These are phyloP conservation scores for Mrakia hoshinonis DNA, from an alignment of 768 basidiomycete species.

Conservation along the genomic window DNA sequence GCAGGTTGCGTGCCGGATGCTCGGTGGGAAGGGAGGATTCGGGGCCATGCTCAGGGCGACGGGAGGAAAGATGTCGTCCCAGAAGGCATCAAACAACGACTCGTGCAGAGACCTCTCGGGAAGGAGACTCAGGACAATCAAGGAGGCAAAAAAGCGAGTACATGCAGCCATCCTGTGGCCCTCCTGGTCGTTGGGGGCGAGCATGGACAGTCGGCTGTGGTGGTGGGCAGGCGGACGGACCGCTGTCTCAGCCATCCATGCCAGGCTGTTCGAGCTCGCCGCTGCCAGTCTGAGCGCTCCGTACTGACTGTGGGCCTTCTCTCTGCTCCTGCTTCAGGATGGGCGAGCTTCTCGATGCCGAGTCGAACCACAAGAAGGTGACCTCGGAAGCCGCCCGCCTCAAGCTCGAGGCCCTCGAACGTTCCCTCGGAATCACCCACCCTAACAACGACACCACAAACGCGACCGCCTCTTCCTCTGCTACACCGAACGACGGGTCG, in stretches of 20 bases:
- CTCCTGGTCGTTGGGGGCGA: neutral
- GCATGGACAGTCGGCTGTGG: neutral
- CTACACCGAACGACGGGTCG: constrained; percentile 2
- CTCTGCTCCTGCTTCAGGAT: constrained; percentile 31
- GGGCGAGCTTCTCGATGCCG: constrained; percentile 55
- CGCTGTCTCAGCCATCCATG: too few species aligned
- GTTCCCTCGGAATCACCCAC: constrained; percentile 58
- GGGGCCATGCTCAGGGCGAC: constrained; percentile 93
- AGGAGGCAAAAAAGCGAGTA: constrained; percentile 84
- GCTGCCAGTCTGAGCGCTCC: neutral
- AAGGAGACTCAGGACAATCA: constrained; percentile 80
- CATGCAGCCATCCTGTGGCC: neutral
- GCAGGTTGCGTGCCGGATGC: constrained; percentile 44
- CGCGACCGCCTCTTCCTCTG: constrained; percentile 1
- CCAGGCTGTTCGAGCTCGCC: neutral
- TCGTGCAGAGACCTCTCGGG: constrained; percentile 88
- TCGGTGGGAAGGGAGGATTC: constrained; percentile 95
- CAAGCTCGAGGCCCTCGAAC: constrained; percentile 77
- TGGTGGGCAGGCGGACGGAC: neutral
- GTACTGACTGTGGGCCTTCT: neutral
- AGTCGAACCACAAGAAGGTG: constrained; percentile 70
- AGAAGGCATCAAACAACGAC: constrained; percentile 87
- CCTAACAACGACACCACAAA: too few species aligned
- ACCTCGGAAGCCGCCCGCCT: constrained; percentile 66
- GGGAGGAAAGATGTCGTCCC: constrained; percentile 92